Base-by-base conservation (phyloP, 106 monocot genomes). In the Phalaenopsis equestris region DNA sequence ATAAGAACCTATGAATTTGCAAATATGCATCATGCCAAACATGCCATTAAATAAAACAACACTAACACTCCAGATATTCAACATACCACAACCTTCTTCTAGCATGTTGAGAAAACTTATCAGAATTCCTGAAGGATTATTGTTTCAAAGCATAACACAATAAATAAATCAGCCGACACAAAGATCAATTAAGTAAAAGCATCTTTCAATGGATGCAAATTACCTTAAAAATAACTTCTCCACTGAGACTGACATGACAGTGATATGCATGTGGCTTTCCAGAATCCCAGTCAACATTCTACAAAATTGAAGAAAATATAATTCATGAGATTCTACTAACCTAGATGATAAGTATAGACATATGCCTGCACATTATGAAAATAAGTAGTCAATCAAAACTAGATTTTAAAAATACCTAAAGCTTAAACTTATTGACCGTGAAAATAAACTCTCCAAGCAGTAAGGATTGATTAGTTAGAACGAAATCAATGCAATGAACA, bases 221-320 rank as follows among this genome's bases (percentile, higher is more conserved):
- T 39, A 84, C 83, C 86, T 86, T 87, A 41, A 91, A 81, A 43
- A 79, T 85, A 21, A 46, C 18, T 1, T 78, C 12, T 57, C 89
- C 87, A 70, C 73, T 57, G 39, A 56, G n/a, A 82, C 83, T 82
- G 30, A 92, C 82, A 73, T 88, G 39, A 47, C 90, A 92, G 36
- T 90, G 82, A 68, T 90, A 92, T 8, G 84, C 80, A 73, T 89
- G 82, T 73, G 86, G 80, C 81, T 83, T 87, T 12, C 38, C 21
- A 6, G 82, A 72, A 41, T 90, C 82, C 90, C 87, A 90, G 41
- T 88, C 86, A 48, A 84, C 46, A 82, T 61, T 85, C 92, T 92
- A 82, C 57, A 84, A 67, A 42, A 21, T 52, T 73, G 11, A 42
- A n/a, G 19, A 41, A 77, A 65, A 72, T 14, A 52, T 38, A 9